These are phyloP conservation scores for Striga asiatica DNA, from an alignment of 257 asterid species.

Conservation along the genomic window DNA sequence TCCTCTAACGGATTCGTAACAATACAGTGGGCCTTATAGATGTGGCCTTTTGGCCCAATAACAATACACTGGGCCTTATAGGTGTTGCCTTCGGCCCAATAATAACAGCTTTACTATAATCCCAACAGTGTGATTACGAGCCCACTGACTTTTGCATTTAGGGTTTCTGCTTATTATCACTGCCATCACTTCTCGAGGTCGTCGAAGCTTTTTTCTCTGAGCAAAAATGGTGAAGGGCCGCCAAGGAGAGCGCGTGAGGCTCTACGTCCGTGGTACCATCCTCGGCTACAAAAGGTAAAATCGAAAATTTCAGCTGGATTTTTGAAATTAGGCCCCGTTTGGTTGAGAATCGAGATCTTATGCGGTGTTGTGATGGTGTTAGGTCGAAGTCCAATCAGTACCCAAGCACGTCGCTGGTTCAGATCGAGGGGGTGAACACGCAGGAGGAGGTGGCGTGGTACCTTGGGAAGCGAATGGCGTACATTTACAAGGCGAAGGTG, in stretches of 20 bases:
- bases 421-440: slow-evolving; percentile 87
- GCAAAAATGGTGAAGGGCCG: slow-evolving; percentile 55
- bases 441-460: slow-evolving; percentile 88
- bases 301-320: too few relatives aligned
- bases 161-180: slow-evolving; percentile 17
- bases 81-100: too few relatives aligned
- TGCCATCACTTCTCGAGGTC: not conserved
- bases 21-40: too few relatives aligned
- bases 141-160: too few relatives aligned
- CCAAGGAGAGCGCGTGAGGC: slow-evolving; percentile 56
- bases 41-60: too few relatives aligned
- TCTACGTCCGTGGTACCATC: slow-evolving; percentile 28
- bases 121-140: too few relatives aligned
- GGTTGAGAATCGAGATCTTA: too few relatives aligned
- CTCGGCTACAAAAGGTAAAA: slow-evolving; percentile 30
- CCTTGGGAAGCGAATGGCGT: slow-evolving; percentile 72
- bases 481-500: slow-evolving; percentile 84
- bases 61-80: too few relatives aligned
- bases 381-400: slow-evolving; percentile 96
- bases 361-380: too few relatives aligned
- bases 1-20: too few relatives aligned
- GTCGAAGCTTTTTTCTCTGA: slow-evolving; percentile 1
- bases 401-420: slow-evolving; percentile 80
- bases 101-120: too few relatives aligned
- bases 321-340: too few relatives aligned